Conservation (phyloP, 768 basidiomycete species). For the Saitozyma podzolica region DNA sequence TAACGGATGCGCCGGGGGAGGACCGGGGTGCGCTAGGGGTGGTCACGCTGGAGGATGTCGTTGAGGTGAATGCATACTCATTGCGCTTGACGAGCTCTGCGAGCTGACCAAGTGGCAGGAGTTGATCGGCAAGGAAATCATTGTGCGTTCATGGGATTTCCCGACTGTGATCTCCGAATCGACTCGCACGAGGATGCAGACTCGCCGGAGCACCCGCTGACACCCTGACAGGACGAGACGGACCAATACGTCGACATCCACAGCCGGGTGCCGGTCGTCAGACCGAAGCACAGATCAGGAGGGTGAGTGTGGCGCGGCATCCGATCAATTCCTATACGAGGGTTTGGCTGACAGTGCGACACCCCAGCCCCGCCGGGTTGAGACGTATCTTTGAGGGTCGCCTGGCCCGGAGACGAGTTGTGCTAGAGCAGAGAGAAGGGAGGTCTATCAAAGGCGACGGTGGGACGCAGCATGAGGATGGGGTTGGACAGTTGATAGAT, state of each 20-base stretch:
- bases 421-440: conserved; percentile 14
- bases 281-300: conserved; percentile 23
- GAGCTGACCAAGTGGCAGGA: conserved; percentile 23
- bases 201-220: background rate
- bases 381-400: conserved; percentile 39
- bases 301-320: conserved; percentile 14
- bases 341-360: background rate
- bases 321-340: background rate
- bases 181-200: background rate
- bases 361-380: conserved; percentile 18
- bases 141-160: conserved; percentile 21
- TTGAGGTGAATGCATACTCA: conserved; percentile 29
- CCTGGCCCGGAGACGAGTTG: conserved; percentile 24
- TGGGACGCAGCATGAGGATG: background rate
- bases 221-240: conserved; percentile 34
- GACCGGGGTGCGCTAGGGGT: conserved; percentile 34
- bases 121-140: conserved; percentile 45
- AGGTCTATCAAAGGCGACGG: background rate
- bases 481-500: conserved; percentile 20
- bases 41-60: conserved; percentile 48
- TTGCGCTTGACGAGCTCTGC: background rate
- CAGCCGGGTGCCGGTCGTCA: conserved; percentile 43
- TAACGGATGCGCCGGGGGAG: conserved; percentile 31
- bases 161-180: background rate
- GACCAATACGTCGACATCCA: conserved; percentile 45